Conservation (phyloP, 441 rosid species). For the Euphorbia schlechtendalii region DNA sequence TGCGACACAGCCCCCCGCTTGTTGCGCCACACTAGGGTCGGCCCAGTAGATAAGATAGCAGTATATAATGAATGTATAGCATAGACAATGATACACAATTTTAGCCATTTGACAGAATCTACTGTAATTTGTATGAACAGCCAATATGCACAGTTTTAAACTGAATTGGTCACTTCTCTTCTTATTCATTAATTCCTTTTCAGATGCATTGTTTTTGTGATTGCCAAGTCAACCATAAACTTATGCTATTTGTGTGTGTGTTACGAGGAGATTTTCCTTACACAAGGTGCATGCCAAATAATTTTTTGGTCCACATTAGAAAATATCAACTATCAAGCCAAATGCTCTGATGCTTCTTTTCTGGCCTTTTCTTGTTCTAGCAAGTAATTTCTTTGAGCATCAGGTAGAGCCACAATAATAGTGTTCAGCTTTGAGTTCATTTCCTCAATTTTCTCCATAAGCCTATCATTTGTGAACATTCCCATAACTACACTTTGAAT, state of each 20-base stretch:
- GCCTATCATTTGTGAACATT: slow-evolving; percentile 66
- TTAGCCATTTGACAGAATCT: too few relatives aligned
- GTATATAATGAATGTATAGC: too few relatives aligned
- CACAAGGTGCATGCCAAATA: background rate
- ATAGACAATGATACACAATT: too few relatives aligned
- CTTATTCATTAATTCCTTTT: too few relatives aligned
- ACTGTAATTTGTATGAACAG: too few relatives aligned
- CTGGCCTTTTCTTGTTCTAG: slow-evolving; percentile 47
- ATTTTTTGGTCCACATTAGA: too few relatives aligned
- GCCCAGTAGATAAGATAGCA: too few relatives aligned
- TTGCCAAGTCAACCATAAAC: background rate
- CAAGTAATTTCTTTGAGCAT: slow-evolving; percentile 51
- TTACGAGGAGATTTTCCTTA: background rate
- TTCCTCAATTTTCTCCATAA: slow-evolving; percentile 62
- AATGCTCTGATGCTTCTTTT: slow-evolving; percentile 34
- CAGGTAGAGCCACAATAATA: slow-evolving; percentile 52
- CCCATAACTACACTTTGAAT: slow-evolving; percentile 51
- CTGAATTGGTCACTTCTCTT: too few relatives aligned
- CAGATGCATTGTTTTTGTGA: background rate
- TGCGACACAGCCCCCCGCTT: too few relatives aligned
- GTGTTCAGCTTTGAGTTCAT: slow-evolving; percentile 43
- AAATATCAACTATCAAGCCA: slow-evolving; percentile 14
- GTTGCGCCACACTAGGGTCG: too few relatives aligned
- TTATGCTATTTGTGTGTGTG: background rate
- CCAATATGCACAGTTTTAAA: too few relatives aligned